Base-by-base conservation (phyloP, 495 filamentous ascomycete species). In the Penicillium riverlandense region DNA sequence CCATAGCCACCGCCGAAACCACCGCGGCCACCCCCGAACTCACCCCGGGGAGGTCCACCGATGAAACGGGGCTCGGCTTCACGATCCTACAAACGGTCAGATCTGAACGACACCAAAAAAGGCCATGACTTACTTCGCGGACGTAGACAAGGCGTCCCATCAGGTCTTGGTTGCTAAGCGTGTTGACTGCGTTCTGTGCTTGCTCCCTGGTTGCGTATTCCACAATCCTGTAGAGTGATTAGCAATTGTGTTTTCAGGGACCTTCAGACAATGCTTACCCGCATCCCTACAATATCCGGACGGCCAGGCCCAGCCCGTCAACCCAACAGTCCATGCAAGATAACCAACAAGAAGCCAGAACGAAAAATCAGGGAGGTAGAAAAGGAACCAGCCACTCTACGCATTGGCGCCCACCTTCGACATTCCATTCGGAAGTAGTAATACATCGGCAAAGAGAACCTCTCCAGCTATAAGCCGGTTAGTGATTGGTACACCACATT, bases 401-500 rank as follows among this genome's bases (percentile, higher is more conserved):
- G 82, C 79, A 80, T 88, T 87, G 83, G 81, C 82, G 87, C 89
- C 88, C 89, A 96, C 92, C 94, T 98, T 98, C 87, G 91, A 96
- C 92, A 98, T 98, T 89, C 92, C 92, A 82, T 98, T 98, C 64
- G 94, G 94, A 89, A 98, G 90, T 70, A 95, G 79, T 70, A 98
- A 85, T 62, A 98, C 91, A 80, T 98, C 92, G 81, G 92, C 92
- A 73, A 94, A 98, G 75, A 97, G 82, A 72, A 97, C 94, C 66
- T 97, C 92, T 79, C 92, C 92, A 76, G 92, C 92, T 98, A 67
- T 59, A 60, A 48, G 6, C 4, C 22, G 4, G 22, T 22, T 22
- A 22, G 22, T 22, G 22, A 6, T 22, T 22, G 22, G 22, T 22
- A 0, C 22, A 22, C 22, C 22, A 22, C 4, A 6, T 22, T 2